These are phyloP conservation scores for Umbellularia californica DNA, from an alignment of 164 flowering plant genomes.

Conservation along the genomic window DNA sequence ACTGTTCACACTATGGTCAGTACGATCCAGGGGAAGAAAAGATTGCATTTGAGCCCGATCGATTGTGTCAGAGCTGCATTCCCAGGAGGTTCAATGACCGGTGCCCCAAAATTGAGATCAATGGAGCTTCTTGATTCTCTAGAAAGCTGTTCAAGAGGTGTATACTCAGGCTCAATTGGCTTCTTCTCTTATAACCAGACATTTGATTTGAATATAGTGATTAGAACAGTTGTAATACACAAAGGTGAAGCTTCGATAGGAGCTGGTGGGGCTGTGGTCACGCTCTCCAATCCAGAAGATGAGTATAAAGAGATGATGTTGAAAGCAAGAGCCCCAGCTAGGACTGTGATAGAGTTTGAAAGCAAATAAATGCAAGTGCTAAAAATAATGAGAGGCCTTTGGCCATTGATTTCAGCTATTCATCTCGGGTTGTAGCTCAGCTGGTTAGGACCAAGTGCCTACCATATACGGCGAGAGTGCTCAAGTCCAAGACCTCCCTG, in stretches of 20 bases:
- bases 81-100: conserved; percentile 99
- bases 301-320: conserved; percentile 87
- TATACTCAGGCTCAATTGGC: conserved; percentile 93
- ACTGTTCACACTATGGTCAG: conserved; percentile 98
- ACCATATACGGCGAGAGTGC: no score
- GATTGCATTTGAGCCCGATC: conserved; percentile 39
- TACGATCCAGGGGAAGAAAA: conserved; percentile 74
- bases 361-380: conserved; percentile 8
- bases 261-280: conserved; percentile 92
- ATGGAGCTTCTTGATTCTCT: conserved; percentile 89
- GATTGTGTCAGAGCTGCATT: conserved; percentile 91
- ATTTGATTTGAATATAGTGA: conserved; percentile 91
- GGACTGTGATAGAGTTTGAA: conserved; percentile 48
- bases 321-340: conserved; percentile 71
- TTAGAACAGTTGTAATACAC: conserved; percentile 78
- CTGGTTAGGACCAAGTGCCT: no score
- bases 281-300: conserved; percentile 74
- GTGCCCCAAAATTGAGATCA: conserved; percentile 95
- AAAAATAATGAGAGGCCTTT: no score
- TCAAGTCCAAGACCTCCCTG: no score
- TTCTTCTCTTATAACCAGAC: conserved; percentile 80
- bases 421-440: no score
- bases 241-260: conserved; percentile 88
- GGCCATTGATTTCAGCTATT: no score
- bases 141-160: conserved; percentile 74